Percentiles rank a stretch among this genome's conserved stretches.
These are phyloP conservation scores for Dunaliella sp. DNA, from an alignment of 139 green algal genomes.

Conservation along the genomic window DNA sequence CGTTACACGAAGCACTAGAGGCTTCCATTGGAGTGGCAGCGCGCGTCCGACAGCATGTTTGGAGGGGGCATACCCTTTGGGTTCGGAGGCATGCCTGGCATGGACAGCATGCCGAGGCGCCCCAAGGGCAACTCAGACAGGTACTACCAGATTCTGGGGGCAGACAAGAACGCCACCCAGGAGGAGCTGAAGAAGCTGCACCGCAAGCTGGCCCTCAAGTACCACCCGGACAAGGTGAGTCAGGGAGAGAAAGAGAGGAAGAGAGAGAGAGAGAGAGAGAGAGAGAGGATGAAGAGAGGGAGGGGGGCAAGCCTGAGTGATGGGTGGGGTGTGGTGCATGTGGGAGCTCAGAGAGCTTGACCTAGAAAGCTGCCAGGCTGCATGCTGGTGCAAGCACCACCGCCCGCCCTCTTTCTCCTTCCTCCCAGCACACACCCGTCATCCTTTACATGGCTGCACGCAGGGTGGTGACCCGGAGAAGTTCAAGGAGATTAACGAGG, in stretches of 20 bases:
- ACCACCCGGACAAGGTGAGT: constrained; percentile 86
- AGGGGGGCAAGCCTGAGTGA: neutral
- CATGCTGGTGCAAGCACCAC: neutral
- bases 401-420: neutral
- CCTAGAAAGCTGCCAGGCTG: neutral
- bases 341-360: neutral
- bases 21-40: no score
- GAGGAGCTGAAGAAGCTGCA: constrained; percentile 88
- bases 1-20: no score
- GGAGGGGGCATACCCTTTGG: neutral
- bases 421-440: no score
- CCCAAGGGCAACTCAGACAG: constrained; percentile 39
- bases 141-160: constrained; percentile 94
- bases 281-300: neutral
- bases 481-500: constrained; percentile 99
- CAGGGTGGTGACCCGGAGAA: constrained; percentile 89
- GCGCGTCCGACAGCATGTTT: constrained; percentile 4
- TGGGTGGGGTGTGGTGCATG: neutral
- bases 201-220: constrained; percentile 80
- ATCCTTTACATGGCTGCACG: neutral
- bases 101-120: neutral
- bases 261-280: neutral
- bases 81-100: neutral
- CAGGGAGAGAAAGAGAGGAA: no score
- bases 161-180: constrained; percentile 67